Base-by-base conservation (phyloP, 2,329 filamentous ascomycete species). In the Aquanectria penicillioides region DNA sequence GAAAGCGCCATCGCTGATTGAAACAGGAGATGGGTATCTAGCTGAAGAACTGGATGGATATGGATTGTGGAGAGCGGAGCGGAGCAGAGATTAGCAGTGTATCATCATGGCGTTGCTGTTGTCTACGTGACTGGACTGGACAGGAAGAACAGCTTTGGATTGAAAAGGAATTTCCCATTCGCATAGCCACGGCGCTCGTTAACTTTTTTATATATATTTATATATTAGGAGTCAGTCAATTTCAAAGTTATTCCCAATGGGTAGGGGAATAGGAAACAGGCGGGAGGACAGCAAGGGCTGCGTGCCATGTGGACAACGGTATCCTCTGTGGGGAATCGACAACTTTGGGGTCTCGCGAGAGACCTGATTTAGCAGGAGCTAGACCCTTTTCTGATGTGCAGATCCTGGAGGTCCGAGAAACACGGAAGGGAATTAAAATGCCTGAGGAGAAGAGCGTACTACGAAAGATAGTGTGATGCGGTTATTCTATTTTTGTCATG, bases 1-100 rank as follows among this genome's bases (percentile, higher is more conserved):
- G 80, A 82, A 57, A 77, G 74, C 40, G 80, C 78, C 18, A 73
- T 81, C 59, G 71, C 69, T 8, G 81, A 83, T 58, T 78, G 62
- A 71, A 44, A 25, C 29, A 47, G 34, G 38, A 28, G 22, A 6
- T 17, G 37, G 17, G 11, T 48, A 33, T 11, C n/a, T 20, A 22
- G 54, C 22, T 20, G 29, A 22, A 36, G 33, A 34, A 49, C 31
- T 38, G 44, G 47, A 25, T 25, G 28, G 20, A 15, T 40, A 47
- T 26, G 25, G 8, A 31, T 23, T 20, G 6, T 6, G 9, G 9
- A 23, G 5, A 26, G 17, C 12, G 25, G 44, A 26, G 20, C 12
- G 28, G 37, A 53, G 31, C 40, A 57, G 25, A 46, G 18, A 28
- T 38, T 58, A 48, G 25, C 28, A 57, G 31, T 49, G 51, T 56